Conservation (phyloP, 192 early-diverging fungal genomes). For the Coemansia sp. region DNA sequence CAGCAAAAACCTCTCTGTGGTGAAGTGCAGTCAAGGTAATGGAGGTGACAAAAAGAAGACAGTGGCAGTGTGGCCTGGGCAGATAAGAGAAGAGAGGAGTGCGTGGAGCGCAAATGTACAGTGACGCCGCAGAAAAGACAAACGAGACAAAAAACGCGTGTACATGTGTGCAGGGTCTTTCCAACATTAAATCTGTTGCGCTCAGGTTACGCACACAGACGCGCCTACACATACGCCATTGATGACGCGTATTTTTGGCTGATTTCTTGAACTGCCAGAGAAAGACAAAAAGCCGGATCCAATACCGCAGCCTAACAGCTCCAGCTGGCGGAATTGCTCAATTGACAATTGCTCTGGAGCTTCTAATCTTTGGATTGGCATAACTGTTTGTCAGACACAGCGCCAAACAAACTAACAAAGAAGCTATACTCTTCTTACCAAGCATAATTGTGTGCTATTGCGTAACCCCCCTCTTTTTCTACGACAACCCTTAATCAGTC, state of each 20-base stretch:
- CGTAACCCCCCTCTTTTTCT: not conserved
- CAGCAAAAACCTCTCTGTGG: constrained; percentile 1
- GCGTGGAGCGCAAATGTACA: not conserved
- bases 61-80: not conserved
- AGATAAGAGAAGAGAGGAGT: not conserved
- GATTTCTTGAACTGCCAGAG: not conserved
- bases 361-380: no score
- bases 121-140: not conserved
- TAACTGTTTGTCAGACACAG: no score
- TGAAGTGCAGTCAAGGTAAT: not conserved
- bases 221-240: not conserved
- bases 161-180: not conserved
- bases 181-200: not conserved
- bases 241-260: not conserved
- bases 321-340: not conserved
- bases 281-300: not conserved
- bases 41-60: not conserved
- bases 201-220: not conserved
- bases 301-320: not conserved
- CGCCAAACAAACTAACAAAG: not conserved
- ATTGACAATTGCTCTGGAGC: no score
- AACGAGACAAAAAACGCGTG: not conserved
- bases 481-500: not conserved
- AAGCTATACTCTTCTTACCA: not conserved
- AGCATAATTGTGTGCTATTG: not conserved